phyloP scores from a whole-genome alignment of 2,329 filamentous ascomycete genomes.

The Arthrobotrys megalospora region DNA sequence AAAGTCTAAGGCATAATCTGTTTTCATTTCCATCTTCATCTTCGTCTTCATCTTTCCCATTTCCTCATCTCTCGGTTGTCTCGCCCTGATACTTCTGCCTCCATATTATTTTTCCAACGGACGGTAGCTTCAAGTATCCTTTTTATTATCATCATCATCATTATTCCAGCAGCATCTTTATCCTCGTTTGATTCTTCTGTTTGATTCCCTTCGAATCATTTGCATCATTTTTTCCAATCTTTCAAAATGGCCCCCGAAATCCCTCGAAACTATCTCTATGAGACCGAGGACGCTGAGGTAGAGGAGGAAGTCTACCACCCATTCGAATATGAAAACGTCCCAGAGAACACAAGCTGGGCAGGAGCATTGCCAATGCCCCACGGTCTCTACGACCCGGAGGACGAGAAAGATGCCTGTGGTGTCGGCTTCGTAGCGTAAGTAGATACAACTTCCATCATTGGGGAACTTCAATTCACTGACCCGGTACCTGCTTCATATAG shows the following conservation, averaged over 20 bases:
- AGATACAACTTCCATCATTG: slow-evolving; percentile 7
- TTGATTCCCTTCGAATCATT: slow-evolving; percentile 39
- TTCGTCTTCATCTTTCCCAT: neutral
- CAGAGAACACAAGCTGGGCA: slow-evolving; percentile 92
- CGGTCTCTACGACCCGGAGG: slow-evolving; percentile 95
- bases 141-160: slow-evolving; percentile 62
- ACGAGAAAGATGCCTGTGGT: slow-evolving; percentile 99
- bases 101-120: slow-evolving; percentile 63
- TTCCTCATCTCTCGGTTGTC: slow-evolving; percentile 8
- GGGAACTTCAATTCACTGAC: neutral
- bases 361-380: slow-evolving; percentile 96
- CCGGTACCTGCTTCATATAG: slow-evolving; percentile 69
- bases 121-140: slow-evolving; percentile 63
- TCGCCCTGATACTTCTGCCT: slow-evolving; percentile 27
- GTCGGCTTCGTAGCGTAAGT: slow-evolving; percentile 97
- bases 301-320: slow-evolving; percentile 74
- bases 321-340: slow-evolving; percentile 85
- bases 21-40: slow-evolving; percentile 12
- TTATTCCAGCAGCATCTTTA: slow-evolving; percentile 60
- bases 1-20: slow-evolving; percentile 5
- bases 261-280: slow-evolving; percentile 54
- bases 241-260: slow-evolving; percentile 43
- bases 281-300: slow-evolving; percentile 67
- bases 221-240: slow-evolving; percentile 23
- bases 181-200: slow-evolving; percentile 59